A percentile compares a stretch with the other conserved stretches of the same genome.
phyloP scores from a whole-genome alignment of 1,284 basidiomycete species.

The Heterobasidion occidentale region DNA sequence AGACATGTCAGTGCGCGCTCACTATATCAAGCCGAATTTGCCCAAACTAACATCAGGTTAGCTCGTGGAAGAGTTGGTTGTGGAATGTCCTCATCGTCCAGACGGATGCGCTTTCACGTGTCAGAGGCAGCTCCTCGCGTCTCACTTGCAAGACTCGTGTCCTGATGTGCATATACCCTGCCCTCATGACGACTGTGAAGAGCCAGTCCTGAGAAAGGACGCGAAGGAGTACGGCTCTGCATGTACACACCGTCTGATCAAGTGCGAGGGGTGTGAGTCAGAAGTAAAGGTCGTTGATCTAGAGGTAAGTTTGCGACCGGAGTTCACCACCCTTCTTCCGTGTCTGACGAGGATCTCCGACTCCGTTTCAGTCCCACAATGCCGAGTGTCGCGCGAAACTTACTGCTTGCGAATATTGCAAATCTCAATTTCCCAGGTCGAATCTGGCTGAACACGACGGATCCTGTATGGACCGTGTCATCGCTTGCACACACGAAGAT shows the following conservation, averaged over 20 bases:
- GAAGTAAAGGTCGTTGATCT: slow-evolving; percentile 15
- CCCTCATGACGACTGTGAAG: slow-evolving; percentile 35
- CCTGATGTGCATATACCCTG: slow-evolving; percentile 50
- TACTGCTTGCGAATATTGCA: slow-evolving; percentile 31
- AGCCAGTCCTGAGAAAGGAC: slow-evolving; percentile 37
- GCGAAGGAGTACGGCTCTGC: slow-evolving; percentile 25
- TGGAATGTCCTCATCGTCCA: slow-evolving; percentile 56
- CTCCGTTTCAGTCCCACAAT: not conserved
- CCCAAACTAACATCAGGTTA: slow-evolving; percentile 20
- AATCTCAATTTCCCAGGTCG: slow-evolving; percentile 24
- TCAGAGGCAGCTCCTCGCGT: slow-evolving; percentile 61
- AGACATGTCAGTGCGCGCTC: slow-evolving; percentile 51
- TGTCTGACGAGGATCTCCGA: too few relatives aligned
- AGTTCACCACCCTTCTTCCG: too few relatives aligned
- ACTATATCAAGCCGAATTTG: slow-evolving; percentile 6
- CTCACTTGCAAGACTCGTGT: slow-evolving; percentile 60
- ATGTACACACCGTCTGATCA: slow-evolving; percentile 26
- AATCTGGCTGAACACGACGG: slow-evolving; percentile 26
- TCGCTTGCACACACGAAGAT: slow-evolving; percentile 40
- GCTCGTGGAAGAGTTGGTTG: slow-evolving; percentile 80
- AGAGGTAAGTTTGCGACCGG: slow-evolving; percentile 1
- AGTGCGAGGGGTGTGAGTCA: slow-evolving; percentile 28
- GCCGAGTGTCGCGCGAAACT: slow-evolving; percentile 1
- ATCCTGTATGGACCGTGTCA: slow-evolving; percentile 28
- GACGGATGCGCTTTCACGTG: slow-evolving; percentile 59